A percentile compares a stretch with the other conserved stretches of the same genome.
Evolutionary conservation across 1,284 basidiomycete species (phyloP).

Genomic region (Cutaneotrichosporon cutaneum): DNA sequence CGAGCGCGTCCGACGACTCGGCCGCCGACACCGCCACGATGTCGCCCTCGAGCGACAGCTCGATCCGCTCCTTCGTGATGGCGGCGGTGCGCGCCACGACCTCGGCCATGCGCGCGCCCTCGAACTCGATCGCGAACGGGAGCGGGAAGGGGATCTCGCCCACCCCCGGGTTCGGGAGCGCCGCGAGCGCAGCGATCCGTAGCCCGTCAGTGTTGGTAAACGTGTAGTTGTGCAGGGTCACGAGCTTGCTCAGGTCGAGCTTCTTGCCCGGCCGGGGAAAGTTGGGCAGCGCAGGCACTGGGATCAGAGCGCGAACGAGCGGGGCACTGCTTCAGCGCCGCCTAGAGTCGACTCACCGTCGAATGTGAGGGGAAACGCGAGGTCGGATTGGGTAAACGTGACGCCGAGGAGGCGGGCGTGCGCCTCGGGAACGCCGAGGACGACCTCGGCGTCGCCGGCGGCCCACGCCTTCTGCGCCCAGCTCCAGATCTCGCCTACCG

Average conservation of each 20-base stretch:
- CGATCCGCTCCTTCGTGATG: constrained; percentile 27
- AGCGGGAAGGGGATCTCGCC: constrained; percentile 39
- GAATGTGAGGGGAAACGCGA: constrained; percentile 33
- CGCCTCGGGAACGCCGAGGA: constrained; percentile 30
- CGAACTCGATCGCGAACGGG: constrained; percentile 45
- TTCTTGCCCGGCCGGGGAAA: constrained; percentile 42
- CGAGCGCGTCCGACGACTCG: constrained; percentile 24
- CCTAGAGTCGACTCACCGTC: constrained; percentile 36
- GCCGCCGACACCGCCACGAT: constrained; percentile 28
- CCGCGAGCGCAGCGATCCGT: constrained; percentile 36
- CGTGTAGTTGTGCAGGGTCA: constrained; percentile 41
- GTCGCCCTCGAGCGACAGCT: constrained; percentile 37
- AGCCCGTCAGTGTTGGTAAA: constrained; percentile 31
- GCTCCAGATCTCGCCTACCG: constrained; percentile 36
- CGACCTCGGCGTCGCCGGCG: constrained; percentile 32
- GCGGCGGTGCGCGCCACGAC: constrained; percentile 28
- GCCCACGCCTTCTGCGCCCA: constrained; percentile 45
- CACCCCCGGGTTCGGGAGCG: constrained; percentile 38
- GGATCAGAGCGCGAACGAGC: constrained; percentile 16
- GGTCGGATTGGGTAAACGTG: constrained; percentile 30
- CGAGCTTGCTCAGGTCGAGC: constrained; percentile 42
- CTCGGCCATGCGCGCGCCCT: constrained; percentile 37
- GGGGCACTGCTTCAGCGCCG: constrained; percentile 16
- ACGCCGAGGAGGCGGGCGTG: constrained; percentile 18
- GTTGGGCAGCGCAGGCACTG: constrained; percentile 47